Evolutionary conservation across 495 filamentous ascomycete species (phyloP), one percentile per base, ranked within the genome.

Genomic region (Penicillium cinerascens): DNA sequence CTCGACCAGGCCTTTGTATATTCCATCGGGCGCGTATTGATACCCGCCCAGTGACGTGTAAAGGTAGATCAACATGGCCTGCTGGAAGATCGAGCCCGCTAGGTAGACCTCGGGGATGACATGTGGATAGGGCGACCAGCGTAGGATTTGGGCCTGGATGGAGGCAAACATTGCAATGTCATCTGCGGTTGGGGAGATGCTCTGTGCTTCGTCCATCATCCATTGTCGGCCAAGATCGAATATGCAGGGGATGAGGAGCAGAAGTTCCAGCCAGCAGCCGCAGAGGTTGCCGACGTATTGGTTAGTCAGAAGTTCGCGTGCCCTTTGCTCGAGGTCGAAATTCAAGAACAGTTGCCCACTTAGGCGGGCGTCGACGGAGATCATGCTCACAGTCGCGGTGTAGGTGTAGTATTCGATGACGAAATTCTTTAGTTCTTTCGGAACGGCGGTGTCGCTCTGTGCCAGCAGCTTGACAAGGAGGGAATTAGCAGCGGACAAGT

Each of bases 351-450:
- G 46, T 35, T 72, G 69, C 9, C 61, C 54, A 21, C 65, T 70
- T 0, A 66, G 56, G 6, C 69, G 65, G 0, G 67, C 69, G 33
- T 72, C 69, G 47, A 72, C 67, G 1, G 69, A 72, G n/a, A 70
- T 69, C 69, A 72, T 70, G 59, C 67, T 72, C n/a, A 70, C 67
- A n/a, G 67, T 64, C 23, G 69, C 69, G 8, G 69, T 72, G 51
- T 72, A 72, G 11, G 64, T 64, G 52, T 72, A 72, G 42, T 72
- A 72, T 54, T 72, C 69, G 17, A 70, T 66, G 8, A 72, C 69
- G 33, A 72, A 72, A 27, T 68, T 65, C 57, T 70, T 70, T 4
- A 72, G 50, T n/a, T 70, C 67, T 35, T 63, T 58, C 0, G 69
- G 67, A 0, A 72, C 65, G 0, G 69, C 63, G 0, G 65, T 33